phyloP scores from a whole-genome alignment of 2,329 filamentous ascomycete genomes.

The Xylariaceae sp. region DNA sequence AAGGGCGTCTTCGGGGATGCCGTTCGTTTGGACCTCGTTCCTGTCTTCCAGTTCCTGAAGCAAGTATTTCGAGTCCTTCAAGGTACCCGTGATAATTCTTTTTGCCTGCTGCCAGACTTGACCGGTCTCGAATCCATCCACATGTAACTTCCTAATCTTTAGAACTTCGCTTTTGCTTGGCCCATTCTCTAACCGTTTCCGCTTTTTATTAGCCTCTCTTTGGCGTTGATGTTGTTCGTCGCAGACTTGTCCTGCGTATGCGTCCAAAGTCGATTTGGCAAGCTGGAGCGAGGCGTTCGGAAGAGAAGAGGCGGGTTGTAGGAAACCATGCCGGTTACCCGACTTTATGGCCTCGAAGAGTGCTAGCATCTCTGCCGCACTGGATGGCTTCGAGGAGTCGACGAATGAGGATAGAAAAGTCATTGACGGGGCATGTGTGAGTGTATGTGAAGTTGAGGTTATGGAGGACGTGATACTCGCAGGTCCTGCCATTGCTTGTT shows the following conservation, averaged over 20 bases:
- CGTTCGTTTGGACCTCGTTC: conserved; percentile 58
- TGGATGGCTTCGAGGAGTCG: conserved; percentile 34
- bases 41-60: conserved; percentile 54
- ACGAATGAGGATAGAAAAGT: conserved; percentile 42
- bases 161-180: conserved; percentile 57
- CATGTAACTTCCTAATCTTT: conserved; percentile 80
- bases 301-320: conserved; percentile 71
- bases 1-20: conserved; percentile 41
- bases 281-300: conserved; percentile 71
- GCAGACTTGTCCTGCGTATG: conserved; percentile 73
- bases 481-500: conserved; percentile 39
- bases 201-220: conserved; percentile 71
- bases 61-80: conserved; percentile 51
- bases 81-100: conserved; percentile 68
- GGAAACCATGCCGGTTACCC: conserved; percentile 69
- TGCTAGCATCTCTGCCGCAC: conserved; percentile 46
- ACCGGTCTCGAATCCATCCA: conserved; percentile 82
- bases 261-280: conserved; percentile 80
- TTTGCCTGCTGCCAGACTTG: conserved; percentile 96
- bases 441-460: conserved; percentile 66
- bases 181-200: conserved; percentile 63
- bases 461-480: conserved; percentile 60
- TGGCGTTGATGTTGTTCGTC: conserved; percentile 71
- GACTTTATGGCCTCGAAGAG: conserved; percentile 61
- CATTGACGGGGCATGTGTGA: conserved; percentile 55